Conservation (phyloP, 768 basidiomycete genomes). For the Xerocomellus intermedius region DNA sequence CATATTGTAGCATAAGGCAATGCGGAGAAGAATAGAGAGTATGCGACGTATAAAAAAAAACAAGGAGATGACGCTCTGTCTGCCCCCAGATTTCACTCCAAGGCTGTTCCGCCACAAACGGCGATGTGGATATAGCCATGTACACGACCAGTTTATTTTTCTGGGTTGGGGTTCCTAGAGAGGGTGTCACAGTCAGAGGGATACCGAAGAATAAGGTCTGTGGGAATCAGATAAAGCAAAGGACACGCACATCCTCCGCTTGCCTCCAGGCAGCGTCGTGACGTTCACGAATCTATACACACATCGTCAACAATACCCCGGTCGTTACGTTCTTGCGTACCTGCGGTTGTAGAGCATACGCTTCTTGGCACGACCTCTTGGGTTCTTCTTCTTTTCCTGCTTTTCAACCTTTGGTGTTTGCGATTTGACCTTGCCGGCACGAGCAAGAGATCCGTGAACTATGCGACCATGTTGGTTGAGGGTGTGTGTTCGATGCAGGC, state of each 20-base stretch:
- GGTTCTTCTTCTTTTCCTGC: slow-evolving; percentile 99
- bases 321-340: slow-evolving; percentile 41
- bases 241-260: slow-evolving; percentile 89
- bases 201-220: slow-evolving; percentile 76
- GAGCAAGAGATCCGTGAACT: slow-evolving; percentile 99
- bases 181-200: slow-evolving; percentile 3
- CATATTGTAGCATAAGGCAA: slow-evolving; percentile 24
- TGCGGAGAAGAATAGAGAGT: not conserved
- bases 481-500: not conserved
- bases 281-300: slow-evolving; percentile 83
- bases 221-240: slow-evolving; percentile 43
- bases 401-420: slow-evolving; percentile 97
- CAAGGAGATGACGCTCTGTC: slow-evolving; percentile 1
- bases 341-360: slow-evolving; percentile 90
- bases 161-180: slow-evolving; percentile 31
- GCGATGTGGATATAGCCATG: slow-evolving; percentile 11
- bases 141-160: slow-evolving; percentile 19
- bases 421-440: slow-evolving; percentile 99
- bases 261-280: slow-evolving; percentile 85
- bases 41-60: slow-evolving; percentile 15
- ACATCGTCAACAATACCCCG: not conserved
- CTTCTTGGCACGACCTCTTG: slow-evolving; percentile 98
- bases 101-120: slow-evolving; percentile 14
- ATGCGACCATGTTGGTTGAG: not conserved
- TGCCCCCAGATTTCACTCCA: slow-evolving; percentile 9